phyloP scores from a whole-genome alignment of 805 yeast species.

The Ogataea dorogensis region DNA sequence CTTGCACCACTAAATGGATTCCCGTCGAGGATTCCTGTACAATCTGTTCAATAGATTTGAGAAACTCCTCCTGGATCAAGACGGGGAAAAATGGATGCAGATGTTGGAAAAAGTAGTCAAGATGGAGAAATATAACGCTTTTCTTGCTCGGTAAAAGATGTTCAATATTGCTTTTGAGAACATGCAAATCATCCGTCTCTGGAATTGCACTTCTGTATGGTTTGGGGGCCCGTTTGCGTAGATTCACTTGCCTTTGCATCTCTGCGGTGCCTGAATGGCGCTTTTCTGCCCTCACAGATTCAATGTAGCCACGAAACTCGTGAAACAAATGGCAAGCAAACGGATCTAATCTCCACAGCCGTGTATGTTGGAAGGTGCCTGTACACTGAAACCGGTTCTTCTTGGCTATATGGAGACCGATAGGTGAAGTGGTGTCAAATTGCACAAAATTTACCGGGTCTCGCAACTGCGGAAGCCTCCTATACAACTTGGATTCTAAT shows the following conservation, averaged over 20 bases:
- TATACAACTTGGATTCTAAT: slow-evolving; percentile 10
- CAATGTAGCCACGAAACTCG: slow-evolving; percentile 4
- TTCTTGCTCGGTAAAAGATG: slow-evolving; percentile 29
- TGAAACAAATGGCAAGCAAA: slow-evolving; percentile 16
- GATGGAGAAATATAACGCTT: slow-evolving; percentile 37
- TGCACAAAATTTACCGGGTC: slow-evolving; percentile 14
- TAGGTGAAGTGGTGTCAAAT: slow-evolving; percentile 10
- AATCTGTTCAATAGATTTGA: slow-evolving; percentile 34
- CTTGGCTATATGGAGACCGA: slow-evolving; percentile 18
- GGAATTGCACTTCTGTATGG: background rate
- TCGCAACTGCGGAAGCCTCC: background rate
- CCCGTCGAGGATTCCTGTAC: slow-evolving; percentile 19
- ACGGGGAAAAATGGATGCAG: slow-evolving; percentile 49
- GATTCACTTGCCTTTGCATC: slow-evolving; percentile 7
- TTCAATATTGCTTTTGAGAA: slow-evolving; percentile 12
- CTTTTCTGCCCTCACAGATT: background rate
- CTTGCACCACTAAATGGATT: slow-evolving; percentile 9
- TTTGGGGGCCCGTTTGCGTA: slow-evolving; percentile 7
- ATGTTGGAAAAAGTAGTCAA: slow-evolving; percentile 38
- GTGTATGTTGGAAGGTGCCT: slow-evolving; percentile 18
- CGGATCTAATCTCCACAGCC: slow-evolving; percentile 21
- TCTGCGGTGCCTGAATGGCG: background rate
- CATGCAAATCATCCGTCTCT: slow-evolving; percentile 4
- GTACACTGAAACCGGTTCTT: slow-evolving; percentile 18
- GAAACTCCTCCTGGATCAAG: slow-evolving; percentile 41